Conservation (phyloP, 768 basidiomycete species). For the Calvatia gigantea region DNA sequence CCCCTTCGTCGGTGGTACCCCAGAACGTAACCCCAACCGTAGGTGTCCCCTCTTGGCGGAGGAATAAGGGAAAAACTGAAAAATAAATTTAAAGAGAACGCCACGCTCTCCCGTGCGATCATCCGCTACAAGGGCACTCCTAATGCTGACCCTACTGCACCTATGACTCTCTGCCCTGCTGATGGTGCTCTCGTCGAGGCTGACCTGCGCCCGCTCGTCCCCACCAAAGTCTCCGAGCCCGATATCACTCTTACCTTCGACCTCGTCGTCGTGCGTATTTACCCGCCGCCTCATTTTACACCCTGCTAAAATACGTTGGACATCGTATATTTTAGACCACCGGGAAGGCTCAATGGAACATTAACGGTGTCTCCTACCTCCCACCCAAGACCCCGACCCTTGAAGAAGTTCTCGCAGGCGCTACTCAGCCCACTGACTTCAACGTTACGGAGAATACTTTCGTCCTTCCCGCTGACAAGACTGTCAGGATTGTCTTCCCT, state of each 20-base stretch:
- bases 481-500: constrained; percentile 23
- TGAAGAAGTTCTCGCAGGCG: constrained; percentile 23
- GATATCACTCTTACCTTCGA: too few relatives aligned
- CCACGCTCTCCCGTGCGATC: constrained; percentile 31
- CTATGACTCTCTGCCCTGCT: too few relatives aligned
- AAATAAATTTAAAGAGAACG: constrained; percentile 23
- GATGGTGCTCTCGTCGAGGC: too few relatives aligned
- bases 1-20: constrained; percentile 22
- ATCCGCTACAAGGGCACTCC: constrained; percentile 40
- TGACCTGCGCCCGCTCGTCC: too few relatives aligned
- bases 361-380: constrained; percentile 28
- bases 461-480: constrained; percentile 22
- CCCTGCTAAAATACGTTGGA: too few relatives aligned
- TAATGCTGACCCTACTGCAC: constrained; percentile 26
- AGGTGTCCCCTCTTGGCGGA: neutral
- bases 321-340: constrained; percentile 8
- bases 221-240: too few relatives aligned
- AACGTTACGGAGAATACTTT: constrained; percentile 23
- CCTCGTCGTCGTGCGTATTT: too few relatives aligned
- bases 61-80: too few relatives aligned
- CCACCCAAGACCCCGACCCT: constrained; percentile 22
- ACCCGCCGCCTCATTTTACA: too few relatives aligned
- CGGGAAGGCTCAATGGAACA: constrained; percentile 20
- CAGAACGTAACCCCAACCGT: constrained; percentile 13
- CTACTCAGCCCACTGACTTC: constrained; percentile 17